Evolutionary conservation across 306 rosid species (phyloP).

Genomic region (Quercus ilex): DNA sequence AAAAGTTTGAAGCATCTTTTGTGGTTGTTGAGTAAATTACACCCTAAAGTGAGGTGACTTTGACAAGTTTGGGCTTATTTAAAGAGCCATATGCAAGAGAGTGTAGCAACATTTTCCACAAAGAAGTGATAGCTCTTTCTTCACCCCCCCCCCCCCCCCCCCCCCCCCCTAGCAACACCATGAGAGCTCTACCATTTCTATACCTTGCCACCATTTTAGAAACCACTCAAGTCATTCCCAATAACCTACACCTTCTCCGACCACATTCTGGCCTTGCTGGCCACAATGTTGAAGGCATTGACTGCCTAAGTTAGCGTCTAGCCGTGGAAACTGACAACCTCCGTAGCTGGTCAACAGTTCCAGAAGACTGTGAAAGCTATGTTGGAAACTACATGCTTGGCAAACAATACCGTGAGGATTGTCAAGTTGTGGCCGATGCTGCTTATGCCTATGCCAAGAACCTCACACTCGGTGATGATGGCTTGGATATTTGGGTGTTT

Average conservation of each 20-base stretch:
- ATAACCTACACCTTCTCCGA: not conserved
- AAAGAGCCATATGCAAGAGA: not conserved
- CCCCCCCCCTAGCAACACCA: not conserved
- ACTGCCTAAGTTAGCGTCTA: not conserved
- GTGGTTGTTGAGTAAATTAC: not conserved
- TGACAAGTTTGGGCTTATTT: not conserved
- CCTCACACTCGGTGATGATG: not conserved
- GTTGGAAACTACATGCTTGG: not conserved
- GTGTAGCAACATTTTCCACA: not conserved
- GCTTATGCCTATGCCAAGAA: not conserved
- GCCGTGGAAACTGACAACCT: not conserved
- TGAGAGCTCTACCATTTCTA: not conserved
- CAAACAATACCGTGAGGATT: not conserved
- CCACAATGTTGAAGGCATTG: not conserved
- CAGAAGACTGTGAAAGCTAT: not conserved
- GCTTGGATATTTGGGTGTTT: not conserved
- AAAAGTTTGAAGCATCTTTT: no score
- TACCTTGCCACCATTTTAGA: not conserved
- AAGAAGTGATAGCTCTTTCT: no score
- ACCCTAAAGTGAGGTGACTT: not conserved
- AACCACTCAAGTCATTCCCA: not conserved
- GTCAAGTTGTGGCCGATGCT: not conserved
- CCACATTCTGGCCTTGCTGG: not conserved
- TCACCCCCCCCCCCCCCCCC: no score
- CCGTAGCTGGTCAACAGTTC: not conserved